phyloP scores from a whole-genome alignment of 441 rosid genomes.

The Melastoma candidum region DNA sequence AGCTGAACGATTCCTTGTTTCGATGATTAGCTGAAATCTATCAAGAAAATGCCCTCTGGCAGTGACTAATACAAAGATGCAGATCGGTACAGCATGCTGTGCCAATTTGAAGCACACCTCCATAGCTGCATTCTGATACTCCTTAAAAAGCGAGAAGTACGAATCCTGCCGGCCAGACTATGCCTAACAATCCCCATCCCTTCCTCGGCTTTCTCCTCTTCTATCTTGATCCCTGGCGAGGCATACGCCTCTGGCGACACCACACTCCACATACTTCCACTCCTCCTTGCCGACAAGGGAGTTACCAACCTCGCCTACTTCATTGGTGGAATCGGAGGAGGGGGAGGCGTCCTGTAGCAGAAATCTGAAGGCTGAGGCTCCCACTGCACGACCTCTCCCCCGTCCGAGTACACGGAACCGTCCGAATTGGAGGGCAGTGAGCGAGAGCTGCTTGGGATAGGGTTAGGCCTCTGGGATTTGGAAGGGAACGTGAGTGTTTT shows the following conservation, averaged over 20 bases:
- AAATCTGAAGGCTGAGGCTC: constrained; percentile 4
- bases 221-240: constrained; percentile 54
- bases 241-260: constrained; percentile 47
- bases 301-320: constrained; percentile 40
- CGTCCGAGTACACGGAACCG: background rate
- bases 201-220: constrained; percentile 36
- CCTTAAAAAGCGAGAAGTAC: constrained; percentile 72
- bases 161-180: constrained; percentile 69
- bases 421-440: constrained; percentile 15
- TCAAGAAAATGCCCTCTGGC: too few relatives aligned
- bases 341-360: background rate
- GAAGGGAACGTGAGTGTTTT: constrained; percentile 22
- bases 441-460: constrained; percentile 14
- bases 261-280: constrained; percentile 16
- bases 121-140: constrained; percentile 81
- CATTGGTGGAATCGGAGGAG: constrained; percentile 16
- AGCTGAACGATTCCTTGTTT: background rate
- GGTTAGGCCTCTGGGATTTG: constrained; percentile 8
- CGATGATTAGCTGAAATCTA: background rate
- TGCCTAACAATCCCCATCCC: constrained; percentile 34
- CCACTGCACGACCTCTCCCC: constrained; percentile 18
- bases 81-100: background rate
- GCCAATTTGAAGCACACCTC: constrained; percentile 32
- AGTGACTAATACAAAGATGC: background rate
- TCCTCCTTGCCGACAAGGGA: constrained; percentile 36